Evolutionary conservation across 2,329 filamentous ascomycete genomes (phyloP).

Genomic region (Botrytis pseudocinerea): DNA sequence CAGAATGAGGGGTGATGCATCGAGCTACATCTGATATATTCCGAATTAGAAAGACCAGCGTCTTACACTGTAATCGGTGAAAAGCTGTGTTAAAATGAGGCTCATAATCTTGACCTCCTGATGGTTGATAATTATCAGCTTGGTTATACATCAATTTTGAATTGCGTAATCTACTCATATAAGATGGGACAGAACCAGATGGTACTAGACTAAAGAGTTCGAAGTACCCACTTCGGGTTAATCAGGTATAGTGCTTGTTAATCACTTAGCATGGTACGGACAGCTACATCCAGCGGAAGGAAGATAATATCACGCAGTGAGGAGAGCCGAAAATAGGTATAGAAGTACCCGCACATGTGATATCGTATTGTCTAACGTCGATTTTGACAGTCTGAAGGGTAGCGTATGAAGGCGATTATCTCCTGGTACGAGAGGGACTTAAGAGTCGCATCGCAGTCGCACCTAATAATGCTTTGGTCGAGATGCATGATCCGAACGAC

Average conservation of each 20-base stretch:
- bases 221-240: background rate
- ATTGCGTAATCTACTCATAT: conserved; percentile 14
- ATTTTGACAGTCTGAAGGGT: conserved; percentile 4
- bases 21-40: conserved; percentile 6
- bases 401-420: conserved; percentile 5
- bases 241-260: background rate
- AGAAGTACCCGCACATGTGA: conserved; percentile 19
- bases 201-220: background rate
- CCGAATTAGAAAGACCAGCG: background rate
- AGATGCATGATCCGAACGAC: background rate
- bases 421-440: background rate
- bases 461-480: conserved; percentile 5
- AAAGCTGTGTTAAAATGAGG: conserved; percentile 15
- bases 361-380: background rate
- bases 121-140: conserved; percentile 7
- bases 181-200: background rate
- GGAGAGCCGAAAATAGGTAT: conserved; percentile 7
- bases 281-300: conserved; percentile 14
- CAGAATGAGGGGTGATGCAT: background rate
- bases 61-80: conserved; percentile 15
- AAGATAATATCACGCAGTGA: conserved; percentile 16
- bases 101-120: conserved; percentile 20
- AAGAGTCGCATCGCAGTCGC: conserved; percentile 2
- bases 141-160: conserved; percentile 4
- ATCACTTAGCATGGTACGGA: conserved; percentile 9